These are phyloP conservation scores for Yamadazyma taylorii DNA, from an alignment of 1,139 yeast genomes.

Conservation along the genomic window DNA sequence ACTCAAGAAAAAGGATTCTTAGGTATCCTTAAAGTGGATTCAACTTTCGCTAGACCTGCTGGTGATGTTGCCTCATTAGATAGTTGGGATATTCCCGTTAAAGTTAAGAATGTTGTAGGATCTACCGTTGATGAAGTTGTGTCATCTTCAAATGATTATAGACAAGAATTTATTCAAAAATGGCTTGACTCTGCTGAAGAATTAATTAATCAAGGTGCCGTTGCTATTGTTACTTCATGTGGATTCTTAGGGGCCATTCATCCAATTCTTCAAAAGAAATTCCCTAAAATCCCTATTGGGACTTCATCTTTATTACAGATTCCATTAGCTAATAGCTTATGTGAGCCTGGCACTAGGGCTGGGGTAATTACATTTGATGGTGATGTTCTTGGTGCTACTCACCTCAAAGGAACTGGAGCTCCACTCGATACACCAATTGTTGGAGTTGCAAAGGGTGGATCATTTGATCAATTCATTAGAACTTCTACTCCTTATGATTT, in stretches of 20 bases:
- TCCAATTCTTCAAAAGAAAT: constrained; percentile 16
- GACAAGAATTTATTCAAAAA: constrained; percentile 17
- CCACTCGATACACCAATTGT: constrained; percentile 18
- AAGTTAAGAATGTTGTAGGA: constrained; percentile 17
- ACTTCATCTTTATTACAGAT: constrained; percentile 28
- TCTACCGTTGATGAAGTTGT: constrained; percentile 20
- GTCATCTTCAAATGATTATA: constrained; percentile 12
- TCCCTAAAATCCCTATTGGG: constrained; percentile 26
- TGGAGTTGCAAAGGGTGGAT: constrained; percentile 19
- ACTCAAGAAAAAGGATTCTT: constrained; percentile 7
- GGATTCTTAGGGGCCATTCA: constrained; percentile 29
- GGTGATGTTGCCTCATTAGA: constrained; percentile 24
- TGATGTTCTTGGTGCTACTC: constrained; percentile 19
- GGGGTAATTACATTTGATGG: constrained; percentile 30
- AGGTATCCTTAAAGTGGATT: constrained; percentile 13
- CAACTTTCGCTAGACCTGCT: constrained; percentile 23
- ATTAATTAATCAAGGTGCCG: constrained; percentile 20
- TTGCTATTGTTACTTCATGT: constrained; percentile 22
- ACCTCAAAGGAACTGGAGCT: constrained; percentile 27
- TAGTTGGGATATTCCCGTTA: constrained; percentile 21
- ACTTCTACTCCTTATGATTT: constrained; percentile 23
- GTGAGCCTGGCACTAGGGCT: constrained; percentile 19
- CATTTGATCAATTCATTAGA: constrained; percentile 18
- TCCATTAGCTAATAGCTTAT: constrained; percentile 21
- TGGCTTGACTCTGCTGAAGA: constrained; percentile 16